Evolutionary conservation across 306 rosid genomes (phyloP).

Genomic region (Nissolia schottii): DNA sequence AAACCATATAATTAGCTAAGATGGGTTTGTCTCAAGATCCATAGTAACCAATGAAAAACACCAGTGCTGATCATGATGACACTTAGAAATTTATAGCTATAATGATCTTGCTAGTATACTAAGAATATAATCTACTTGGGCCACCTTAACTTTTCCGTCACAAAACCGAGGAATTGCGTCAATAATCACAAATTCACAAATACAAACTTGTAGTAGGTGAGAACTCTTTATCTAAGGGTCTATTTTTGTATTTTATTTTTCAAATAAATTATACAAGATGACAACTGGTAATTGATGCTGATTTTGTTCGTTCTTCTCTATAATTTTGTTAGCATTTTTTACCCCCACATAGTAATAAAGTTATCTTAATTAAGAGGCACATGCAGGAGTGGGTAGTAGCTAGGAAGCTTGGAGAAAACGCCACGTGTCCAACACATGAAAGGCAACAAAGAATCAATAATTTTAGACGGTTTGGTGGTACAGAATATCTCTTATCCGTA

Average conservation of each 20-base stretch:
- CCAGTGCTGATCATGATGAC: background rate
- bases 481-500: background rate
- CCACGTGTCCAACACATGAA: background rate
- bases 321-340: background rate
- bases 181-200: background rate
- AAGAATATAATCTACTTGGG: background rate
- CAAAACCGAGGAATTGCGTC: background rate
- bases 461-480: background rate
- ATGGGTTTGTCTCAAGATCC: background rate
- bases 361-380: conserved; percentile 3
- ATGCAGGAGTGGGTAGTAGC: background rate
- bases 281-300: background rate
- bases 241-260: conserved; percentile 13
- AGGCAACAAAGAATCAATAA: background rate
- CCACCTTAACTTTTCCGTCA: background rate
- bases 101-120: background rate
- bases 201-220: conserved; percentile 7
- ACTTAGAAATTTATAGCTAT: background rate
- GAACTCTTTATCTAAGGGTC: background rate
- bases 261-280: background rate
- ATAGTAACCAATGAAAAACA: background rate
- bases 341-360: no score
- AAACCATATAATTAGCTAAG: background rate
- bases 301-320: background rate
- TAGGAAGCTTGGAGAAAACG: background rate